Percentiles rank a stretch among this genome's conserved stretches.
phyloP scores from a whole-genome alignment of 352 stramenopile species.

The Globisporangium cederbergense region DNA sequence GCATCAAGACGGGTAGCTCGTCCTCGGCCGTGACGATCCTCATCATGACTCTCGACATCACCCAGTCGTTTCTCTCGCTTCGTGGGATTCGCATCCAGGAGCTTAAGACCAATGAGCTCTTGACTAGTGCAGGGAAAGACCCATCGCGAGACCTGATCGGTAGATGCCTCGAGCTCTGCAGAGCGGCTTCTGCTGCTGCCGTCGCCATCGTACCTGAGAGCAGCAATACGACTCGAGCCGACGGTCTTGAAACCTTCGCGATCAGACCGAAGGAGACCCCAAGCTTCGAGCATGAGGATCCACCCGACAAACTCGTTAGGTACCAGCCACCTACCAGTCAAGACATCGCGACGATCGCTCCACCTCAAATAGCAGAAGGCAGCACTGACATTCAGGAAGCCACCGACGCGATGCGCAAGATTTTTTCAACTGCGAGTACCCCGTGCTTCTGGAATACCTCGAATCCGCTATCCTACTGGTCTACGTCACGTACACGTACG shows the following conservation, averaged over 20 bases:
- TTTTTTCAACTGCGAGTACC: constrained; percentile 18
- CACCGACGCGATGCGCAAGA: not conserved
- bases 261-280: not conserved
- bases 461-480: constrained; percentile 17
- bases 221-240: not conserved
- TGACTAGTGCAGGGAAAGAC: not conserved
- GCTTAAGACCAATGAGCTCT: not conserved
- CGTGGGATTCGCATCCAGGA: not conserved
- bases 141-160: not conserved
- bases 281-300: not conserved
- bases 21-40: not conserved
- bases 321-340: no score
- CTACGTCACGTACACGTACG: constrained; percentile 15
- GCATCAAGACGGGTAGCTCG: not conserved
- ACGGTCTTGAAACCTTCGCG: not conserved
- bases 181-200: not conserved
- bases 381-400: not conserved
- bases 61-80: not conserved
- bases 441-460: constrained; percentile 24
- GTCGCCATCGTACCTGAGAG: not conserved
- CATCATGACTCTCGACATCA: not conserved
- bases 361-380: not conserved
- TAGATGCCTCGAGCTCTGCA: not conserved
- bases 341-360: no score
- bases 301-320: not conserved